Percentiles rank a stretch among this genome's conserved stretches.
Conservation (phyloP, 2,329 filamentous ascomycete genomes). For the Xylaria sp. region DNA sequence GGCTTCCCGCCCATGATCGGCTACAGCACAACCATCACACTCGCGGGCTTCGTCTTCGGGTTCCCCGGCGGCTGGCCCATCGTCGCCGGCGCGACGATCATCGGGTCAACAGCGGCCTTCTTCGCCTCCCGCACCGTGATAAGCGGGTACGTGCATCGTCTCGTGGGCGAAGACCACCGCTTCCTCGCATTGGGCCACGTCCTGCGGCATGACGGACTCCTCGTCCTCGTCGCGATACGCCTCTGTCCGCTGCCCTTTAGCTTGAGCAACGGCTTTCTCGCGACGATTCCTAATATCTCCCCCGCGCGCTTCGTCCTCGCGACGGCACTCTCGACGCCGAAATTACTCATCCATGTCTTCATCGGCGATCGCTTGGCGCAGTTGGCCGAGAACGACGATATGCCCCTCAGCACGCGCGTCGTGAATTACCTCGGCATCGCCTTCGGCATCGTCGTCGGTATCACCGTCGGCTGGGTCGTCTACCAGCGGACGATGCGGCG, state of each 20-base stretch:
- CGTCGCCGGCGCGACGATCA: slow-evolving; percentile 69
- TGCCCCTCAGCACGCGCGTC: slow-evolving; percentile 71
- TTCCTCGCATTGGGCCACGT: slow-evolving; percentile 87
- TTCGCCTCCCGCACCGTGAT: slow-evolving; percentile 74
- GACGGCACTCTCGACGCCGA: slow-evolving; percentile 76
- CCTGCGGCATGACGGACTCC: slow-evolving; percentile 82
- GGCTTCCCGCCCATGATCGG: slow-evolving; percentile 85
- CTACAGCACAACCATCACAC: slow-evolving; percentile 66
- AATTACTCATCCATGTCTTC: slow-evolving; percentile 87
- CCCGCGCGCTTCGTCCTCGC: slow-evolving; percentile 72
- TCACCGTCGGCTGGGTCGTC: slow-evolving; percentile 75
- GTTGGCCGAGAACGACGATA: slow-evolving; percentile 78
- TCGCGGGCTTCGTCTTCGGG: slow-evolving; percentile 52
- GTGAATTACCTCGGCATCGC: slow-evolving; percentile 81
- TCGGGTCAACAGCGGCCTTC: slow-evolving; percentile 75
- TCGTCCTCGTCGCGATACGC: slow-evolving; percentile 84
- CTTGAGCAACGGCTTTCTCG: slow-evolving; percentile 87
- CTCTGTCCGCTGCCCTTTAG: slow-evolving; percentile 91
- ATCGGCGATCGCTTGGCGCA: slow-evolving; percentile 78
- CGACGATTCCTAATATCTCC: slow-evolving; percentile 84
- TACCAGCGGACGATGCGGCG: slow-evolving; percentile 66
- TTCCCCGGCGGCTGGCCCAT: slow-evolving; percentile 71
- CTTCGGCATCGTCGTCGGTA: slow-evolving; percentile 64
- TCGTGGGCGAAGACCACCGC: slow-evolving; percentile 76
- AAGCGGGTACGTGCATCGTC: slow-evolving; percentile 68